Percentiles rank a stretch among this genome's conserved stretches.
These are phyloP conservation scores for Mycena crocata DNA, from an alignment of 768 basidiomycete genomes.

Conservation along the genomic window DNA sequence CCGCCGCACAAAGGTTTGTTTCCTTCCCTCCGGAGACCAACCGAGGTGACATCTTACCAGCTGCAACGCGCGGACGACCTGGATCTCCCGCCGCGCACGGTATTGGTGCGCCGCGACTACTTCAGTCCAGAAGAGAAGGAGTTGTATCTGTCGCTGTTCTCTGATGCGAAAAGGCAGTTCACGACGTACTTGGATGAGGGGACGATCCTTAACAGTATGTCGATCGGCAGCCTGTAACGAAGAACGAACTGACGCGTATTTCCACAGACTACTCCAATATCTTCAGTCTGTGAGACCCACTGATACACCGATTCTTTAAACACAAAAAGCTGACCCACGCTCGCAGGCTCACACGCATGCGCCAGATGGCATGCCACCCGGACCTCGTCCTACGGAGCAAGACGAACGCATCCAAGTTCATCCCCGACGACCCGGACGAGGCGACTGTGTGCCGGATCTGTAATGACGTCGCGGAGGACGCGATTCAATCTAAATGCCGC, in stretches of 20 bases:
- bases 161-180: constrained; percentile 93
- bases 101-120: constrained; percentile 88
- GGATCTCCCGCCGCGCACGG: constrained; percentile 92
- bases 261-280: constrained; percentile 87
- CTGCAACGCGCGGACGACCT: constrained; percentile 96
- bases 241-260: constrained; percentile 12
- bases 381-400: constrained; percentile 93
- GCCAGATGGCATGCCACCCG: constrained; percentile 95
- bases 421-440: constrained; percentile 70
- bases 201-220: constrained; percentile 91
- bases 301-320: not conserved
- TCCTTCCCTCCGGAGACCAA: not conserved
- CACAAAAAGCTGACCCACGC: constrained; percentile 32
- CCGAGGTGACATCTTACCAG: constrained; percentile 58
- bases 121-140: constrained; percentile 99
- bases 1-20: constrained; percentile 80
- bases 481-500: constrained; percentile 91
- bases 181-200: constrained; percentile 90
- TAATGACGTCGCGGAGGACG: constrained; percentile 96
- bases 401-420: constrained; percentile 75
- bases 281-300: constrained; percentile 73
- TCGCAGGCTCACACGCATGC: constrained; percentile 89
- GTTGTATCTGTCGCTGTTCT: constrained; percentile 90
- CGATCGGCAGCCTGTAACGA: constrained; percentile 2
- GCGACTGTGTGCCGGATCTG: constrained; percentile 94